Evolutionary conservation across 352 stramenopile species (phyloP), one percentile per base, ranked within the genome.

Genomic region (Phytophthora pseudosyringae): DNA sequence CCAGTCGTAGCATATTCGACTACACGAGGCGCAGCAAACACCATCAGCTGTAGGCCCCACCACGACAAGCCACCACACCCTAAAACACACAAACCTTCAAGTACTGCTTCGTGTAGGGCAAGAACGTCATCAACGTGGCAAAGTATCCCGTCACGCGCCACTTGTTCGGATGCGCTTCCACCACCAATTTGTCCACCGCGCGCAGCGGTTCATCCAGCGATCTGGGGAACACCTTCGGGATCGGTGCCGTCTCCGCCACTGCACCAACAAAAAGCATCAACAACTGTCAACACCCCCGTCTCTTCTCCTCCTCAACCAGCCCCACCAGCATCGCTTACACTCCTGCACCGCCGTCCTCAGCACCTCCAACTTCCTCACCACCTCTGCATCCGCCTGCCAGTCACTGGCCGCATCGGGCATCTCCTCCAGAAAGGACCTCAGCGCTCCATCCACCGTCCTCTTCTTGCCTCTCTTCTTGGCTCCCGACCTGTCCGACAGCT

Each of bases 71-170:
- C 5, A 40, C 15, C 12, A 41, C 16, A 35, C 31, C 11, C 11
- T 15, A 10, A 38, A 16, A 29, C 28, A 15, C 18, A 39, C 67
- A 12, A 41, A 92, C 84, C 76, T 94, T 93, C 18, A 96, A 57
- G 32, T 93, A 93, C 59, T 93, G 87, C 59, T 96, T 96, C 2
- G 88, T 96, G 59, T 94, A 96, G 31, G 88, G 88, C 40, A 96
- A 61, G 59, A 96, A 96, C 40, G 80, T 88, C 88, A 94, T 94
- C 29, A 96, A 71, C 53, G 86, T 93, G 13, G 86, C 83, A 66
- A 96, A 94, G 55, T 96, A 96, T 16, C 88, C 88, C 61, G 92
- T 96, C 58, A 96, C 88, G 15, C 88, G 82, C 88, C 88, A 96
- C 62, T 92, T 91, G 66, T 96, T 94, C 28, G 88, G 88, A 62